Percentiles rank a stretch among this genome's conserved stretches.
Evolutionary conservation across 2,329 filamentous ascomycete genomes (phyloP).

Genomic region (Verticillium nubilum): DNA sequence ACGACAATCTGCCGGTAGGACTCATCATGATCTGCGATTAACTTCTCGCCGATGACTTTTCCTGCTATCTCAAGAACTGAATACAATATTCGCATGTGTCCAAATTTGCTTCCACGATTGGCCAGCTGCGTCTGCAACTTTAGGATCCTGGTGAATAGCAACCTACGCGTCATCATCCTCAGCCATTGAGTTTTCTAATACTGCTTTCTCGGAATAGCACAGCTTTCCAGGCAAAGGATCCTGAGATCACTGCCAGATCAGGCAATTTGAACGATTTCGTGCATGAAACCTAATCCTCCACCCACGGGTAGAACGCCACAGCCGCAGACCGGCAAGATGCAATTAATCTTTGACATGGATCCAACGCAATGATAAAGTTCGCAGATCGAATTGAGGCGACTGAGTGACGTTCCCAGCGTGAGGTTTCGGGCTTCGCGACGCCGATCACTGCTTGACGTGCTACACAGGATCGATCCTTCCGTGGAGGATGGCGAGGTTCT

Average conservation of each 20-base stretch:
- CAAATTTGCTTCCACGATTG: background rate
- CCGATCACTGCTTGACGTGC: background rate
- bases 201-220: background rate
- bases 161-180: background rate
- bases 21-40: too few species aligned
- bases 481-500: background rate
- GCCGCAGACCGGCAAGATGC: background rate
- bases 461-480: background rate
- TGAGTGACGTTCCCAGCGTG: background rate
- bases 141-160: background rate
- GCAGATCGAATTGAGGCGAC: background rate
- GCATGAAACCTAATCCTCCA: background rate
- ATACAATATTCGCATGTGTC: too few species aligned
- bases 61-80: too few species aligned
- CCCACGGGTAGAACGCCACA: background rate
- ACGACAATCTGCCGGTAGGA: too few species aligned
- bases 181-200: background rate
- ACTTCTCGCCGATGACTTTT: too few species aligned
- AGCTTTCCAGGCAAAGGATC: background rate
- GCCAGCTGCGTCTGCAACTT: background rate
- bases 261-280: background rate
- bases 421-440: background rate
- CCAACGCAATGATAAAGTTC: background rate
- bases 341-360: background rate
- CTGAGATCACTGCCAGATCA: background rate